Conservation (phyloP, 192 early-diverging fungal genomes). For the Entomortierella lignicola region DNA sequence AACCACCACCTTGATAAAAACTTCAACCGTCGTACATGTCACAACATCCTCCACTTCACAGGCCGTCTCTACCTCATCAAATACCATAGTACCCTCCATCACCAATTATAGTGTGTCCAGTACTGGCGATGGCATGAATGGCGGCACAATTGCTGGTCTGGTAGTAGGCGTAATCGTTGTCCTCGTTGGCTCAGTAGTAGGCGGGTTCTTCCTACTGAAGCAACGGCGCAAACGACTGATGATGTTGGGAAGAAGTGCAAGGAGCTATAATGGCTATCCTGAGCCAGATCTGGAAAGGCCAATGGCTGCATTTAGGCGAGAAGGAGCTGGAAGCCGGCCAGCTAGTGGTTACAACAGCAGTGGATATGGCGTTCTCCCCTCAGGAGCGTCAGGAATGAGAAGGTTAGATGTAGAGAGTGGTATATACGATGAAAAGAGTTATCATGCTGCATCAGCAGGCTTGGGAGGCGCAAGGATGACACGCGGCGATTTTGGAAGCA, state of each 20-base stretch:
- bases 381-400: not conserved
- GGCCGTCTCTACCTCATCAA: not conserved
- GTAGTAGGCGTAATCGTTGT: constrained; percentile 9
- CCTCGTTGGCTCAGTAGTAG: constrained; percentile 30
- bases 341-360: not conserved
- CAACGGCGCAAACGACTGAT: constrained; percentile 43
- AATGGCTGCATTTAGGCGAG: constrained; percentile 3
- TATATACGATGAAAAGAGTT: constrained; percentile 22
- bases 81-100: not conserved
- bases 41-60: not conserved
- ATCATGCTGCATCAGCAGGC: constrained; percentile 23
- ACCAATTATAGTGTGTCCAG: not conserved
- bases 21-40: not conserved
- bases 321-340: not conserved
- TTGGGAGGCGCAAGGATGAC: constrained; percentile 16
- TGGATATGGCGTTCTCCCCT: not conserved
- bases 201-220: constrained; percentile 40
- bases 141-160: constrained; percentile 24
- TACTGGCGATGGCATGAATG: constrained; percentile 19
- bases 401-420: not conserved
- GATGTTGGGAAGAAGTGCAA: constrained; percentile 18
- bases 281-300: constrained; percentile 19
- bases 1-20: too few species aligned
- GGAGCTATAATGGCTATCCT: constrained; percentile 35
- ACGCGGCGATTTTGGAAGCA: not conserved